Evolutionary conservation across 2,329 filamentous ascomycete genomes (phyloP).

Genomic region (Scedosporium apiospermum): DNA sequence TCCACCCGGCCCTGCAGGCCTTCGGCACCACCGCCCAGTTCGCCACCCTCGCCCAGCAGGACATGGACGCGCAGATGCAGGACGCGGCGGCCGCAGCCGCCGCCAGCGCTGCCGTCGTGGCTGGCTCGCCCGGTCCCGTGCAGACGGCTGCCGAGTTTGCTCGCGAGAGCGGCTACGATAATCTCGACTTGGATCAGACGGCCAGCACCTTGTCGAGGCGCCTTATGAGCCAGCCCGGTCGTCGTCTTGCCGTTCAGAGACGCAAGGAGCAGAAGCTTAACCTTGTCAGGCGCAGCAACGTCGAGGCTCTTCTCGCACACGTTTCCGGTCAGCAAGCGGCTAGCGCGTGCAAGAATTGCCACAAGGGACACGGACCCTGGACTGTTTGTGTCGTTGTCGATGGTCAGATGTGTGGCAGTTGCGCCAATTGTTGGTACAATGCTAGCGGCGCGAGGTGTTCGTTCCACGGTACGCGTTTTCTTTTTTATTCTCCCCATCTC

Average conservation of each 20-base stretch:
- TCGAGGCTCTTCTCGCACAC: slow-evolving; percentile 49
- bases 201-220: slow-evolving; percentile 43
- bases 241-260: slow-evolving; percentile 41
- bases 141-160: slow-evolving; percentile 38
- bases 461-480: slow-evolving; percentile 41
- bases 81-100: slow-evolving; percentile 8
- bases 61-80: slow-evolving; percentile 15
- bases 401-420: slow-evolving; percentile 52
- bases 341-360: slow-evolving; percentile 49
- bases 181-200: slow-evolving; percentile 33
- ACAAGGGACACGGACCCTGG: slow-evolving; percentile 52
- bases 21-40: slow-evolving; percentile 10
- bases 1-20: slow-evolving; percentile 17
- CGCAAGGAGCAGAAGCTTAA: slow-evolving; percentile 45
- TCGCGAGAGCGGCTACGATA: slow-evolving; percentile 33
- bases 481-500: neutral
- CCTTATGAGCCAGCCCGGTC: slow-evolving; percentile 37
- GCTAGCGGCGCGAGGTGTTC: slow-evolving; percentile 50
- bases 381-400: slow-evolving; percentile 48
- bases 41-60: slow-evolving; percentile 9
- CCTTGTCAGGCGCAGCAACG: slow-evolving; percentile 47
- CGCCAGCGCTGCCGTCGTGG: slow-evolving; percentile 4
- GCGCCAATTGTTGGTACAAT: slow-evolving; percentile 56
- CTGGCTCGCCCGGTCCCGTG: slow-evolving; percentile 4
- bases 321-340: slow-evolving; percentile 40